Evolutionary conservation across 768 basidiomycete species (phyloP).

Genomic region (Leccinum ochraceum): DNA sequence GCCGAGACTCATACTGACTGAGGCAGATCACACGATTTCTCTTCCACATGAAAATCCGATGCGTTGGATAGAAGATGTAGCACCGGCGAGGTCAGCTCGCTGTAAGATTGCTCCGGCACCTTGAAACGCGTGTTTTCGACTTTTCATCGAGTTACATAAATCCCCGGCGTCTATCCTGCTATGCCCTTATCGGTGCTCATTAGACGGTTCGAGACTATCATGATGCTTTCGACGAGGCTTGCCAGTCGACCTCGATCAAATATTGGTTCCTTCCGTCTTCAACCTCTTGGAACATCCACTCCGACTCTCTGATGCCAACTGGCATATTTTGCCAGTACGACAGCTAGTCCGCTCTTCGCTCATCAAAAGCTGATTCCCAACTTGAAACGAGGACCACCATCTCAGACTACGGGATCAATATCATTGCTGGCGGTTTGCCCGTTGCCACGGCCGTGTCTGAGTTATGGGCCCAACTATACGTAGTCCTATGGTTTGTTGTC

Average conservation of each 20-base stretch:
- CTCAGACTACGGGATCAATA: not conserved
- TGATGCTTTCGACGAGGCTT: slow-evolving; percentile 5
- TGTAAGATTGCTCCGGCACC: too few relatives aligned
- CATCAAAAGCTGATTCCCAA: not conserved
- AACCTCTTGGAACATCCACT: not conserved
- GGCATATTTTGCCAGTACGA: not conserved
- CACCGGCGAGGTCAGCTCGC: too few relatives aligned
- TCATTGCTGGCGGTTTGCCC: not conserved
- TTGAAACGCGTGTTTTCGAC: slow-evolving; percentile 14
- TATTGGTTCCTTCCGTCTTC: not conserved
- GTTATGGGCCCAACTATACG: not conserved
- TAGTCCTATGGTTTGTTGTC: not conserved
- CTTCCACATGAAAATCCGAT: too few relatives aligned
- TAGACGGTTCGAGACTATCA: not conserved
- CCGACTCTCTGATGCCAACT: not conserved
- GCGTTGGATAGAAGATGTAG: too few relatives aligned
- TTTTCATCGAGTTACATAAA: not conserved
- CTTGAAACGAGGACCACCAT: not conserved
- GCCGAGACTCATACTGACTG: too few relatives aligned
- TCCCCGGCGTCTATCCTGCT: slow-evolving; percentile 3
- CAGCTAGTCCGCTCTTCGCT: not conserved
- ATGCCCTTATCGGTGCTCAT: slow-evolving; percentile 8
- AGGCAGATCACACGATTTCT: too few relatives aligned
- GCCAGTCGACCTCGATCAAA: not conserved
- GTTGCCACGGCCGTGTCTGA: not conserved